Evolutionary conservation across 441 rosid species (phyloP).

Genomic region (Croton setiger): DNA sequence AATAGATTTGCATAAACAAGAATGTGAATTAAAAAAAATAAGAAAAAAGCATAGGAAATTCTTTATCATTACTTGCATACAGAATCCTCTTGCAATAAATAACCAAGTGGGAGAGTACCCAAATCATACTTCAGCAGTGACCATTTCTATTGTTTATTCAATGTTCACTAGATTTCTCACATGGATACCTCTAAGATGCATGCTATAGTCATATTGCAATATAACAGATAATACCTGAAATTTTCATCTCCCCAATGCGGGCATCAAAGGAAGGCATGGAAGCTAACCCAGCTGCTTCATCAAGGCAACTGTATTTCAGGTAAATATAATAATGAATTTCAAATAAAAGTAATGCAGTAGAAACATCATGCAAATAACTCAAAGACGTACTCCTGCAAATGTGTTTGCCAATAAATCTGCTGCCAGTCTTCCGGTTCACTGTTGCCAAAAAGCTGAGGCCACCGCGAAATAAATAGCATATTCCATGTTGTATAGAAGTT

Average conservation of each 20-base stretch:
- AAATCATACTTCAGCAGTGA: background rate
- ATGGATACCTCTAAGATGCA: background rate
- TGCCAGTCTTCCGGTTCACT: conserved; percentile 53
- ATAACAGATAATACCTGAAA: conserved; percentile 54
- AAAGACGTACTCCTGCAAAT: conserved; percentile 58
- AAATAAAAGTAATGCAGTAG: conserved; percentile 5
- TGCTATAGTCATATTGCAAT: background rate
- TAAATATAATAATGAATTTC: conserved; percentile 17
- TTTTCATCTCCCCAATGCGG: conserved; percentile 41
- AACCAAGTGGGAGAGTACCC: background rate
- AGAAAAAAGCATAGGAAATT: background rate
- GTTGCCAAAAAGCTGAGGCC: conserved; percentile 43
- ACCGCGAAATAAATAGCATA: conserved; percentile 53
- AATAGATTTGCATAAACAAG: background rate
- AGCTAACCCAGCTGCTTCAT: conserved; percentile 76
- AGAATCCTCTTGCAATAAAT: background rate
- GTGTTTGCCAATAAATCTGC: conserved; percentile 76
- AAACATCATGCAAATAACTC: conserved; percentile 12
- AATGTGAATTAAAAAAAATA: background rate
- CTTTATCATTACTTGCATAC: background rate
- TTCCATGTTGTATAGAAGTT: conserved; percentile 56
- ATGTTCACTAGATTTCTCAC: conserved; percentile 1
- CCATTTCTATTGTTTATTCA: background rate
- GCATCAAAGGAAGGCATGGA: conserved; percentile 61
- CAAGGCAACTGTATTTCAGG: conserved; percentile 67